These are phyloP conservation scores for Mangifera indica DNA, from an alignment of 345 rosid species.

Conservation along the genomic window DNA sequence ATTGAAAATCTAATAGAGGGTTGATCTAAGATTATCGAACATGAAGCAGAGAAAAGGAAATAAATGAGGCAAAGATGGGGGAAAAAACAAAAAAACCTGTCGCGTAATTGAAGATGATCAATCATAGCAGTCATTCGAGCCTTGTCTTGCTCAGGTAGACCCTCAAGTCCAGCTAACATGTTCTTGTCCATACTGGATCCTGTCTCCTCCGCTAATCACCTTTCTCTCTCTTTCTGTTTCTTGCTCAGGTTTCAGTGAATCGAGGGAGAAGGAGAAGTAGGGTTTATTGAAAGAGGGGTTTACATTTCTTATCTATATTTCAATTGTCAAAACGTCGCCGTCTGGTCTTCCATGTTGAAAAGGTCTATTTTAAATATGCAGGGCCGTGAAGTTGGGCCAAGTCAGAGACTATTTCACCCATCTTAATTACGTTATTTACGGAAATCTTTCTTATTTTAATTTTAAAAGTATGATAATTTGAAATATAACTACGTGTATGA, in stretches of 20 bases:
- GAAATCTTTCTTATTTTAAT: no score
- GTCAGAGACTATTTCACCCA: no score
- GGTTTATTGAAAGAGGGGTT: constrained; percentile 7
- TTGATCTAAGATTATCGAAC: background rate
- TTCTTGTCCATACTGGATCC: constrained; percentile 61
- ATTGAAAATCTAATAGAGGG: background rate
- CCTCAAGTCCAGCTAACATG: constrained; percentile 80
- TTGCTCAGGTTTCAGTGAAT: background rate
- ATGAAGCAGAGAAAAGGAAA: background rate
- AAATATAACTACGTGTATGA: no score
- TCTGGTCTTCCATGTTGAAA: background rate
- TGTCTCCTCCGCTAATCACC: background rate
- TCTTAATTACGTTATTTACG: no score
- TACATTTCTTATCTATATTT: background rate
- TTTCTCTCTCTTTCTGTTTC: background rate
- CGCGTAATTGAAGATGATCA: constrained; percentile 87
- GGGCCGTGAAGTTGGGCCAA: no score
- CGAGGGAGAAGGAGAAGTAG: background rate
- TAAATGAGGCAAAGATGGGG: background rate
- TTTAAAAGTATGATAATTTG: no score
- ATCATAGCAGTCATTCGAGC: constrained; percentile 72
- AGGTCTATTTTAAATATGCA: no score
- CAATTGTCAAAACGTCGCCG: background rate
- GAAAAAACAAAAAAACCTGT: constrained; percentile 46
- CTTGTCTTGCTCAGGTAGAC: constrained; percentile 76